Conservation (phyloP, 768 basidiomycete genomes). For the Termitomyces sp. region DNA sequence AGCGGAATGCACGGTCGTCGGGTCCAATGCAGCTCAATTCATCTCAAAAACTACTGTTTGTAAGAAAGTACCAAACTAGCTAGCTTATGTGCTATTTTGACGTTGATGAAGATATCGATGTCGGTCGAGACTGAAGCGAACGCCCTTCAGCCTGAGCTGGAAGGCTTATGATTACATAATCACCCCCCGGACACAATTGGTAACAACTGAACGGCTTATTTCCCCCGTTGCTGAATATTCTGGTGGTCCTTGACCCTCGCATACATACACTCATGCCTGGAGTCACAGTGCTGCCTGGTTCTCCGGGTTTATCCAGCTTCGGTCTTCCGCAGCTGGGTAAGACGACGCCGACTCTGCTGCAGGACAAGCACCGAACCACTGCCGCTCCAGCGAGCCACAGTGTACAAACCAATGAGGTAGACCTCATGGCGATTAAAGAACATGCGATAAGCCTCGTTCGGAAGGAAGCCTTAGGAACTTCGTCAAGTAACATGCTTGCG, state of each 20-base stretch:
- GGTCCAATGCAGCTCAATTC: not conserved
- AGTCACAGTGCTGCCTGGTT: constrained; percentile 21
- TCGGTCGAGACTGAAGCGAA: not conserved
- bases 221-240: constrained; percentile 4
- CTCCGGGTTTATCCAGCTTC: constrained; percentile 20
- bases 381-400: constrained; percentile 20
- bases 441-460: constrained; percentile 30
- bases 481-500: constrained; percentile 55
- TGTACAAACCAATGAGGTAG: constrained; percentile 28
- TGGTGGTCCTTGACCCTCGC: constrained; percentile 8
- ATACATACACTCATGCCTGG: constrained; percentile 19
- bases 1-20: not conserved
- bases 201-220: not conserved
- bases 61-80: not conserved
- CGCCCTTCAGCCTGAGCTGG: no score
- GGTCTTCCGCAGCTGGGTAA: constrained; percentile 24
- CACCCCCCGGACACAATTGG: constrained; percentile 1
- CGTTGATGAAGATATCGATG: not conserved
- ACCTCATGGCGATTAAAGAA: constrained; percentile 37
- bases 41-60: not conserved
- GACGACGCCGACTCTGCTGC: constrained; percentile 16
- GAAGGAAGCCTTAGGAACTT: constrained; percentile 38
- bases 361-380: constrained; percentile 14
- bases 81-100: not conserved
- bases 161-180: constrained; percentile 4